These are phyloP conservation scores for Hyphopichia fennica DNA, from an alignment of 1,139 yeast genomes.

Conservation along the genomic window DNA sequence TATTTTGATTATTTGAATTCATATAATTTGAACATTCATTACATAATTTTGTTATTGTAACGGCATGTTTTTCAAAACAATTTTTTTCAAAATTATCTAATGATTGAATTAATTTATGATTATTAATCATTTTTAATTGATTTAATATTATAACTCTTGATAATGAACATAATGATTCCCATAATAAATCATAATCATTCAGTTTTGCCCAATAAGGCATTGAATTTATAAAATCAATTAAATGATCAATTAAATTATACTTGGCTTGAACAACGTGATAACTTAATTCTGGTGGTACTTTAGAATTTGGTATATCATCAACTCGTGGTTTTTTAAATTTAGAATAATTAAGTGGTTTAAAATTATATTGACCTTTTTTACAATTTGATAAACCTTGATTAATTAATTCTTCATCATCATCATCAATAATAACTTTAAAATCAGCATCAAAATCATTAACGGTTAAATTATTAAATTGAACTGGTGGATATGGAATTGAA, in stretches of 20 bases:
- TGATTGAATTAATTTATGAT: not conserved
- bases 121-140: constrained; percentile 7
- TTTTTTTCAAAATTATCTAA: not conserved
- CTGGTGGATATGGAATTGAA: constrained; percentile 19
- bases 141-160: constrained; percentile 19
- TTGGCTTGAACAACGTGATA: constrained; percentile 13
- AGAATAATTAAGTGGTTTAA: not conserved
- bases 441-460: constrained; percentile 20
- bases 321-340: not conserved
- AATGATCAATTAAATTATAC: constrained; percentile 11
- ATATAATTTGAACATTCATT: not conserved
- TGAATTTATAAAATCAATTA: constrained; percentile 7
- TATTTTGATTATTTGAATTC: not conserved
- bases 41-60: not conserved
- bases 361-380: not conserved
- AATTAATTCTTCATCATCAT: not conserved
- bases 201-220: not conserved
- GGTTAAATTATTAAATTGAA: constrained; percentile 22
- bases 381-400: not conserved
- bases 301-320: not conserved
- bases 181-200: constrained; percentile 1
- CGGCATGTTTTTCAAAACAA: constrained; percentile 15
- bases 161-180: constrained; percentile 10
- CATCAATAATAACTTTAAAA: constrained; percentile 12
- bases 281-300: constrained; percentile 10